Base-by-base conservation (phyloP, 176 grass and related monocot genomes). In the Aechmea fasciata region DNA sequence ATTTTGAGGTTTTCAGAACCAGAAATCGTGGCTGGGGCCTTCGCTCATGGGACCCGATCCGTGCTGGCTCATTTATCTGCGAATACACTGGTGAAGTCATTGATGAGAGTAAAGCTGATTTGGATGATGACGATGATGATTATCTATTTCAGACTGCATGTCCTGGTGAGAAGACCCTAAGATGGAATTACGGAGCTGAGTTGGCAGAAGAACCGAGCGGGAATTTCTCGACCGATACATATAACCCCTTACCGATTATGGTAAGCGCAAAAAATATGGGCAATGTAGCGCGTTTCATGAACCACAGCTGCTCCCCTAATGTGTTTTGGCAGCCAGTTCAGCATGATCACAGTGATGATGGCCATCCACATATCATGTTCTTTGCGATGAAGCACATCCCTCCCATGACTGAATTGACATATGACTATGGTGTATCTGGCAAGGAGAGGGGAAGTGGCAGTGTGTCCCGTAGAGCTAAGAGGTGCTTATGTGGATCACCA, bases 1-100 rank as follows among this genome's bases (percentile, higher is more conserved):
- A 91, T 72, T 89, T 96, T 78, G 92, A 96, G 81, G 85, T 96
- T 67, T 96, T 96, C 17, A 96, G 78, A 71, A 96, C 92, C n/a
- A 52, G n/a, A 7, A 80, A 91, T 59, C 75, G 80, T 64, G 92
- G 92, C 52, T 96, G 92, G 92, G 92, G 88, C 51, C 92, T 96
- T 75, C 85, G 88, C 64, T 86, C 85, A 17, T 96, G 92, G 92
- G 88, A 91, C 23, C 81, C 88, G 53, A 89, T 96, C 70, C 71
- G 85, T 28, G 85, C 88, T 74, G 92, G 92, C 65, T 84, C 92
- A 76, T 96, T 91, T 55, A 78, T 96, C 69, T 96, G 92, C 3
- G 88, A 96, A 77, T 96, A 84, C 80, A 76, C 70, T 69, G 92
- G 92, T 9, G 85, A 91, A 65, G 76, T 91, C 80, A 72, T 91